Base-by-base conservation (phyloP, 495 filamentous ascomycete species). In the Xylaria palmicola region DNA sequence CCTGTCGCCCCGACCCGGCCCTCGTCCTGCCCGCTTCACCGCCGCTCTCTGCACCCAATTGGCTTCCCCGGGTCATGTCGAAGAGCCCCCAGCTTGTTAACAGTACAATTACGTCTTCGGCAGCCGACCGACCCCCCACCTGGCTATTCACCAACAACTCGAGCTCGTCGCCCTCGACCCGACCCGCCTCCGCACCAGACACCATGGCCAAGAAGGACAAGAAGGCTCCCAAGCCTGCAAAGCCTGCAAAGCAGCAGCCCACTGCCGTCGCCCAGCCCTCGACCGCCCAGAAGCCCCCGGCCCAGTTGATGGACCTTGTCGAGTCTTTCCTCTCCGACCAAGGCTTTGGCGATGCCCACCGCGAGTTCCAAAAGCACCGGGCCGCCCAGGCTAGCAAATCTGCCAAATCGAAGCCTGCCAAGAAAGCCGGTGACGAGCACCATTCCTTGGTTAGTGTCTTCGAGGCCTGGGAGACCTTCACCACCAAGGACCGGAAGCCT, bases 321-420 rank as follows among this genome's bases (percentile, higher is more conserved):
- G 82, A 83, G 30, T 74, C 77, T 13, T 91, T 90, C 74, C 79
- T 92, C 30, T 77, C 81, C 62, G 83, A 87, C 40, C 82, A 87
- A 69, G 83, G 85, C 30, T 90, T 88, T 63, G 67, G 78, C 19
- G 75, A 75, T 40, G 81, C 89, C 27, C 83, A 81, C 58, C 72
- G 77, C 59, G 77, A 84, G 2, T 86, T 91, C 62, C 71, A 73
- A 20, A 83, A 87, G 62, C 85, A 90, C 61, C 75, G 80, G 32
- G 68, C 67, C 47, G 75, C 71, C 67, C 80, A 75, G 65, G 77
- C 72, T 54, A 83, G 68, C 77, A 74, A 69, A 57, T n/a, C n/a
- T 63, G 60, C 20, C 68, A 68, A 32, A 54, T 30, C 27, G n/a
- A n/a, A n/a, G n/a, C n/a, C n/a, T n/a, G 40, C 68, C 19, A 65